A percentile compares a stretch with the other conserved stretches of the same genome.
Evolutionary conservation across 2,329 filamentous ascomycete species (phyloP).

Genomic region (Leptographium galeiforme): DNA sequence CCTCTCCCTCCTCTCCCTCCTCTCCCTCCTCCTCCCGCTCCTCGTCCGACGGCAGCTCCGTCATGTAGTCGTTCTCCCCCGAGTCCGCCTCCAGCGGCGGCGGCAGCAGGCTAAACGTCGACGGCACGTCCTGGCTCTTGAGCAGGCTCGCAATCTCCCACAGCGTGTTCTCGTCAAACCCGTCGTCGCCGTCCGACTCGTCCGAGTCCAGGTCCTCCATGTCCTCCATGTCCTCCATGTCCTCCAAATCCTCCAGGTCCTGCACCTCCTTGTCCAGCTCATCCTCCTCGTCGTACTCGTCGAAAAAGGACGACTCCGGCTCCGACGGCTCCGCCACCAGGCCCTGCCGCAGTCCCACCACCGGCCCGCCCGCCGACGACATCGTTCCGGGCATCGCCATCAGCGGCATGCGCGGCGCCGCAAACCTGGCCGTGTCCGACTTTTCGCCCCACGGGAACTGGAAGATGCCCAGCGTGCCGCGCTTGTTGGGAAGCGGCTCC

Average conservation of each 20-base stretch:
- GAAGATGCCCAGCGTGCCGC: slow-evolving; percentile 49
- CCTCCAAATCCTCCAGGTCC: slow-evolving; percentile 22
- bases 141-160: slow-evolving; percentile 52
- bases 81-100: slow-evolving; percentile 12
- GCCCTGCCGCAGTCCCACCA: slow-evolving; percentile 17
- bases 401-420: slow-evolving; percentile 24
- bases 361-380: slow-evolving; percentile 26
- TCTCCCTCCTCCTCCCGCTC: slow-evolving; percentile 8
- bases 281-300: slow-evolving; percentile 44
- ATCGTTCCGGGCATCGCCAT: slow-evolving; percentile 40
- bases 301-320: slow-evolving; percentile 40
- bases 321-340: slow-evolving; percentile 23
- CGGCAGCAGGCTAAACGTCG: slow-evolving; percentile 36
- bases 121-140: slow-evolving; percentile 36
- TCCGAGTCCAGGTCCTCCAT: slow-evolving; percentile 20
- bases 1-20: slow-evolving; percentile 13
- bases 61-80: slow-evolving; percentile 20
- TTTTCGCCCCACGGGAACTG: slow-evolving; percentile 54
- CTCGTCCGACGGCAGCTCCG: slow-evolving; percentile 19
- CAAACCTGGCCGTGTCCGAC: slow-evolving; percentile 37
- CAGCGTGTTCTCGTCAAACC: slow-evolving; percentile 47
- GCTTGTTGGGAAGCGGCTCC: slow-evolving; percentile 42
- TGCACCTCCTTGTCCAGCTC: slow-evolving; percentile 22
- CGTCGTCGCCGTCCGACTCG: slow-evolving; percentile 29
- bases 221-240: slow-evolving; percentile 28